A percentile compares a stretch with the other conserved stretches of the same genome.
These are phyloP conservation scores for Aspergillus proliferans DNA, from an alignment of 2,329 filamentous ascomycete genomes.

Conservation along the genomic window DNA sequence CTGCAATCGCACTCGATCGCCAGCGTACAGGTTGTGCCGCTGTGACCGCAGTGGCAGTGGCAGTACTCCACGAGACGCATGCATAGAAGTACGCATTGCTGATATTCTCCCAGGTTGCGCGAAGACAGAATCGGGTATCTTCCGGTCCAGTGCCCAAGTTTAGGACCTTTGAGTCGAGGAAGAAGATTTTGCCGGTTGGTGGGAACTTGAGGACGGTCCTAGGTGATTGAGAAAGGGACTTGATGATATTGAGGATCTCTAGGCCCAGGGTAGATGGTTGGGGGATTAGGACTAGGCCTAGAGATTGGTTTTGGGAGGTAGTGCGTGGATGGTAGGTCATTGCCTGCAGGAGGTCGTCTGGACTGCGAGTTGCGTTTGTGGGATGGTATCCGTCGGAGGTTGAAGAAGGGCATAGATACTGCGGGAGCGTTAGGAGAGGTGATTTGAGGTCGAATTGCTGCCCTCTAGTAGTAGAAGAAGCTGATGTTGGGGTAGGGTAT, in stretches of 20 bases:
- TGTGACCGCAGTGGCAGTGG: background rate
- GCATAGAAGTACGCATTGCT: slow-evolving; percentile 27
- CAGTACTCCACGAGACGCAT: slow-evolving; percentile 24
- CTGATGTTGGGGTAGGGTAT: background rate
- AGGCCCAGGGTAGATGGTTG: slow-evolving; percentile 9
- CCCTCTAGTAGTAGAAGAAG: background rate
- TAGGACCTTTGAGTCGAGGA: slow-evolving; percentile 25
- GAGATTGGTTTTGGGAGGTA: background rate
- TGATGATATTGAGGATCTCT: slow-evolving; percentile 19
- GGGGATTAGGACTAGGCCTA: background rate
- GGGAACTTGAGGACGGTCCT: slow-evolving; percentile 1
- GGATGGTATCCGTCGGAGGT: background rate
- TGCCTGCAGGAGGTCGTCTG: background rate
- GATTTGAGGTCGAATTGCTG: background rate
- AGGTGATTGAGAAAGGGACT: slow-evolving; percentile 9
- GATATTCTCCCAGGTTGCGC: slow-evolving; percentile 22
- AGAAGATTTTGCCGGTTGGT: slow-evolving; percentile 24
- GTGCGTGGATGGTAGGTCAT: background rate
- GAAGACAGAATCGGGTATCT: slow-evolving; percentile 17
- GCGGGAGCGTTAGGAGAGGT: background rate
- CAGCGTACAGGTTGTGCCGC: background rate
- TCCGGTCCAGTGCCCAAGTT: slow-evolving; percentile 7
- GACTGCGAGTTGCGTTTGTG: background rate
- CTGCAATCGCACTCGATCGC: too few species aligned
- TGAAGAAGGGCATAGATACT: background rate